Base-by-base conservation (phyloP, 2,329 filamentous ascomycete species). In the Aspergillus sp. region DNA sequence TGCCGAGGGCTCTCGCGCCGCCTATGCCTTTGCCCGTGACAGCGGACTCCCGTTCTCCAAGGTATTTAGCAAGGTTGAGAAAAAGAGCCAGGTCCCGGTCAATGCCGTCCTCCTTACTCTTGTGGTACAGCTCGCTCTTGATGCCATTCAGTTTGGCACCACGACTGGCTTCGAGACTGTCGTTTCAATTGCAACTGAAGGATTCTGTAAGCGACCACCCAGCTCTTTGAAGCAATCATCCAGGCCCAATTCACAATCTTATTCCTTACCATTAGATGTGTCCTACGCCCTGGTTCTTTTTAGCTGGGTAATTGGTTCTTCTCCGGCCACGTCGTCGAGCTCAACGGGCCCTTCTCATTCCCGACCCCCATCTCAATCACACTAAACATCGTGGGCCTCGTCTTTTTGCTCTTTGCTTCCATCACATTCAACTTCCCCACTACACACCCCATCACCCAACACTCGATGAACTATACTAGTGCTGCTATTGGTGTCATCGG, bases 381-480 rank as follows among this genome's bases (percentile, higher is more conserved):
- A 0, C 63, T 83, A 5, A 85, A 85, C 59, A 64, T 76, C 1
- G 62, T 82, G 17, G 82, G 82, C 0, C 75, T 84, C 5, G 43
- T 80, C 0, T 85, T 81, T 62, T 69, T 85, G 3, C 65, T 81
- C 1, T 85, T 85, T 55, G 78, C 80, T 3, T 78, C 77, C 24
- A 80, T 85, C 52, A 82, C 81, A 0, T 84, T 85, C 65, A 85
- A 84, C 56, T 82, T 85, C 55, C 83, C 83, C 0, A 78, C 74
- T 0, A 65, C 76, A 0, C 76, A 68, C 6, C 83, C 83, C 0
- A 81, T 85, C n/a, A 75, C 71, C 1, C 74, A 74, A 34, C 76
- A 81, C 24, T 83, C 82, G 36, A 85, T 85, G 83, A 85, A 84
- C 57, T 85, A 84, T 61, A 84, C 81, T 0, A 80, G 76, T 20